phyloP scores from a whole-genome alignment of 371 early-diverging fungal genomes.

The Mucor saturninus region DNA sequence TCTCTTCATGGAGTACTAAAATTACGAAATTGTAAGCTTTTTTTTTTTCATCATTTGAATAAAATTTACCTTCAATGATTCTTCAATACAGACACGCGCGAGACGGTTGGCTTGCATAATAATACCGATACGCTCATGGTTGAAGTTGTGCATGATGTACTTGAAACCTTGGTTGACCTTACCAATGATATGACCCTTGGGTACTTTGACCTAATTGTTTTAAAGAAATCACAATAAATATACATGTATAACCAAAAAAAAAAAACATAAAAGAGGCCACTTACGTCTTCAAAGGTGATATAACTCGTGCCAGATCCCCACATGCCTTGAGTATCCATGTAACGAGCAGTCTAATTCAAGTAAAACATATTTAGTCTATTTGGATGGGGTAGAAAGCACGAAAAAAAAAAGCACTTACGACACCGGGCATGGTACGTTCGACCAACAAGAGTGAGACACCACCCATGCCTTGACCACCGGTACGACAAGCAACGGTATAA shows the following conservation, averaged over 20 bases:
- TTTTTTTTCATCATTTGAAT: no score
- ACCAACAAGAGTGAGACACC: conserved; percentile 81
- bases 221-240: neutral
- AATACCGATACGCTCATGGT: conserved; percentile 81
- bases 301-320: conserved; percentile 84
- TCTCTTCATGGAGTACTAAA: conserved; percentile 81
- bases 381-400: neutral
- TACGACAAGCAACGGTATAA: conserved; percentile 72
- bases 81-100: conserved; percentile 88
- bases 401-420: conserved; percentile 27
- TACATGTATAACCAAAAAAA: neutral
- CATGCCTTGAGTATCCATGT: conserved; percentile 76
- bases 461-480: conserved; percentile 84
- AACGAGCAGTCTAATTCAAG: conserved; percentile 54
- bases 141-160: conserved; percentile 78
- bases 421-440: conserved; percentile 84
- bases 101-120: conserved; percentile 86
- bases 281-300: conserved; percentile 79
- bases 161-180: conserved; percentile 90
- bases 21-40: no score
- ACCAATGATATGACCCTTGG: conserved; percentile 82
- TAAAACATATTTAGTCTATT: no score
- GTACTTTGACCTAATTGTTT: conserved; percentile 64
- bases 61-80: conserved; percentile 73
- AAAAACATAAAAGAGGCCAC: neutral